Base-by-base conservation (phyloP, 1,284 basidiomycete genomes). In the Ustilago xerochloae region DNA sequence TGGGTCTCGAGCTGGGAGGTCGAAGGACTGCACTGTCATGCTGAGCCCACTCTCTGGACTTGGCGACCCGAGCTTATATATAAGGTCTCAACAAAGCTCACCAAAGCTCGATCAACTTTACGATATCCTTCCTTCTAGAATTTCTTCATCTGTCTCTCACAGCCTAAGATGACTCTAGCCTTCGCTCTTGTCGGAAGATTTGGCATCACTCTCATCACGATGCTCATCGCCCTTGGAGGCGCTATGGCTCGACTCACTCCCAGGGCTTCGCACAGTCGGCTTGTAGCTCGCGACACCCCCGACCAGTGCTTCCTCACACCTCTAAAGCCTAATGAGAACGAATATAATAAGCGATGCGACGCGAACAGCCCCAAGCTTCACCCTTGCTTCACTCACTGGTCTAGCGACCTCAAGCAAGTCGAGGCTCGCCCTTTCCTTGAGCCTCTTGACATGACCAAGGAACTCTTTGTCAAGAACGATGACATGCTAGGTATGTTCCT, bases 361-460 rank as follows among this genome's bases (percentile, higher is more conserved):
- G 52, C 4, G 1, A 15, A 20, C 2, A 43, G 24, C 6, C 30
- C 15, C 16, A 32, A 33, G 12, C 41, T n/a, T n/a, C 47, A 54
- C 30, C 41, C 41, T 15, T 54, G 52, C n/a, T 54, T 45, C 15
- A 45, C 41, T n/a, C 52, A 54, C 20, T 54, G 52, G 52, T 29
- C 18, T 7, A 20, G 18, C 5, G 39, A 54, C 9, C 52, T 45
- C 18, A 29, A 53, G 2, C 26, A n/a, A 0, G 36, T 32, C 2
- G n/a, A 20, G 13, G 38, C 22, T 26, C 35, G 49, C 3, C 24
- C 10, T 6, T 29, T 18, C 16, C 26, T 52, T 12, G 38, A 41
- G 15, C 26, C 16, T 1, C 4, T 29, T 2, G 6, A 52, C 28
- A 13, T 52, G 10, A 22, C 13, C 2, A 15, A 41, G 16, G 6